Percentiles rank a stretch among this genome's conserved stretches.
These are phyloP conservation scores for Aspergillus sp. DNA, from an alignment of 2,329 filamentous ascomycete species.

Conservation along the genomic window DNA sequence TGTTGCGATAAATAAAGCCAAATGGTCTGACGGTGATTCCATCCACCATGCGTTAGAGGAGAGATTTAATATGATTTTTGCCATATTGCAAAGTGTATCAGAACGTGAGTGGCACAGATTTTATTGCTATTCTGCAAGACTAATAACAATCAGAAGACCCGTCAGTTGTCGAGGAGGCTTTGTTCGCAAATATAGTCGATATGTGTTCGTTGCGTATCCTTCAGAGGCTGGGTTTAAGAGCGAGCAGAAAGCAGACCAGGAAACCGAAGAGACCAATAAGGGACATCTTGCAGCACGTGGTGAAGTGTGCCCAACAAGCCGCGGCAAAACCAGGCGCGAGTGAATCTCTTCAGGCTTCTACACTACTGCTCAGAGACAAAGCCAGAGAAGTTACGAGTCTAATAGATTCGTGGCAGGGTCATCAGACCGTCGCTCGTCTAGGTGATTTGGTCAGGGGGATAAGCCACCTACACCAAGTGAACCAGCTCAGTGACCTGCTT, in stretches of 20 bases:
- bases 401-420: conserved; percentile 23
- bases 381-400: conserved; percentile 23
- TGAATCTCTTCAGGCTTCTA: background rate
- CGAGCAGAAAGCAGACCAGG: background rate
- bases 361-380: conserved; percentile 14
- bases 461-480: conserved; percentile 20
- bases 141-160: background rate
- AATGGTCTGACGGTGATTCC: conserved; percentile 12
- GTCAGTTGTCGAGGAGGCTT: background rate
- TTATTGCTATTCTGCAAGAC: background rate
- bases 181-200: background rate
- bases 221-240: background rate
- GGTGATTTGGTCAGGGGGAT: conserved; percentile 30
- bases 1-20: conserved; percentile 32
- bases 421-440: conserved; percentile 22
- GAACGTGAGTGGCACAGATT: background rate
- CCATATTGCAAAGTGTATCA: conserved; percentile 1
- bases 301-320: conserved; percentile 2
- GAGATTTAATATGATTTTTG: background rate
- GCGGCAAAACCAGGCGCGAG: conserved; percentile 12
- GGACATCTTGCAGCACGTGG: conserved; percentile 8
- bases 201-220: conserved; percentile 1
- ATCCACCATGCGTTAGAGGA: conserved; percentile 15
- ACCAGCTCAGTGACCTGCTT: conserved; percentile 15
- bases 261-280: conserved; percentile 10